Evolutionary conservation across 208 protist species (phyloP).

Genomic region (Acanthamoeba sp.): DNA sequence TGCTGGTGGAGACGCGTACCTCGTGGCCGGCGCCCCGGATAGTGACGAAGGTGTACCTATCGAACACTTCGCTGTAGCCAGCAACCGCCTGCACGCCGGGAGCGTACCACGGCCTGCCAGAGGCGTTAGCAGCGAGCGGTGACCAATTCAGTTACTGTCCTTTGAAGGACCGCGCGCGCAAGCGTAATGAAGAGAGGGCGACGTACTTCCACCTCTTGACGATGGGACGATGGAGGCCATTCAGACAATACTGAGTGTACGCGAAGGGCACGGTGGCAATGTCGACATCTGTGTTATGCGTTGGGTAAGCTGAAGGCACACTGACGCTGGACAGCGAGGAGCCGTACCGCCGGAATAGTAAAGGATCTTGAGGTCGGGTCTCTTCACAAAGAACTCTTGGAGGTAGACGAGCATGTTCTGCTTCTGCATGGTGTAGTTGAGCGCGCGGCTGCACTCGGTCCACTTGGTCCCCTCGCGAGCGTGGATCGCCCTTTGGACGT

Average conservation of each 20-base stretch:
- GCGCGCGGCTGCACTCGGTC: neutral
- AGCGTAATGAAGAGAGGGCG: too few relatives aligned
- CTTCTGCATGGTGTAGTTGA: slow-evolving; percentile 59
- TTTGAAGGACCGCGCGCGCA: too few relatives aligned
- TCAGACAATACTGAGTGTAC: slow-evolving; percentile 60
- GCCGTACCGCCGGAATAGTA: slow-evolving; percentile 27
- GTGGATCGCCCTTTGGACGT: slow-evolving; percentile 87
- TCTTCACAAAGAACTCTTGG: slow-evolving; percentile 12
- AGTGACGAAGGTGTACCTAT: slow-evolving; percentile 64
- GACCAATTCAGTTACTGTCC: too few relatives aligned
- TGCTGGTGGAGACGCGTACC: neutral
- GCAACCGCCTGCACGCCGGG: slow-evolving; percentile 1
- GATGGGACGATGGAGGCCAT: slow-evolving; percentile 38
- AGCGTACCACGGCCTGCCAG: neutral
- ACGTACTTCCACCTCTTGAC: slow-evolving; percentile 15
- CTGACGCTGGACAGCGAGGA: neutral
- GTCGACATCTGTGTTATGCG: slow-evolving; percentile 10
- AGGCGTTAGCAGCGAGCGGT: too few relatives aligned
- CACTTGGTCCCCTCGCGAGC: slow-evolving; percentile 35
- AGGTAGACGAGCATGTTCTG: slow-evolving; percentile 59
- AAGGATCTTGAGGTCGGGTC: slow-evolving; percentile 43
- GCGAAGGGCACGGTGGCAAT: slow-evolving; percentile 72
- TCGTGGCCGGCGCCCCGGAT: slow-evolving; percentile 69
- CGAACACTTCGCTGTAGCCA: slow-evolving; percentile 55
- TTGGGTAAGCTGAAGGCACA: neutral